Conservation (phyloP, 345 rosid species). For the Hibiscus mutabilis region DNA sequence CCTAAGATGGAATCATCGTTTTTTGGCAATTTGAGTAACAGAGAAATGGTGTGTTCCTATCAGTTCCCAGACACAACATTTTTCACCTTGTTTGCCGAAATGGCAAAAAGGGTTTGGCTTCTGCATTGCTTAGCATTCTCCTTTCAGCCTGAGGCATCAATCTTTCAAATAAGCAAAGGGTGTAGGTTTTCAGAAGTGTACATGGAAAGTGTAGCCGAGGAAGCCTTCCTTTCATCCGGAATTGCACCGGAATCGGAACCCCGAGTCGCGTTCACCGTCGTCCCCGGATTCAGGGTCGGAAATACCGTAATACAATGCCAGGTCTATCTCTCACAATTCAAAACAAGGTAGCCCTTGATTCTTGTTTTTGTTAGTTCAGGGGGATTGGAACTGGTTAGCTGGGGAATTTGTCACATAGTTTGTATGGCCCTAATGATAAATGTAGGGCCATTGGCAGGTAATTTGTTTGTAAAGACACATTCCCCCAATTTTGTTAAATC, state of each 20-base stretch:
- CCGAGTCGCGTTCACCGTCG: slow-evolving; percentile 59
- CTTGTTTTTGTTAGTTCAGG: too few relatives aligned
- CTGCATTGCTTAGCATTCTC: slow-evolving; percentile 80
- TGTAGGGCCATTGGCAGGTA: too few relatives aligned
- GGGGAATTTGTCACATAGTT: too few relatives aligned
- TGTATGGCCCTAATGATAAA: too few relatives aligned
- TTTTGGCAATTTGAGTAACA: slow-evolving; percentile 44
- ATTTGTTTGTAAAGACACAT: too few relatives aligned
- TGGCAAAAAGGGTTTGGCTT: slow-evolving; percentile 85
- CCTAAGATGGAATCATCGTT: slow-evolving; percentile 72
- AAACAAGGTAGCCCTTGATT: slow-evolving; percentile 6
- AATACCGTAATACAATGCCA: slow-evolving; percentile 59
- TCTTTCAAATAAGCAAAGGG: slow-evolving; percentile 55
- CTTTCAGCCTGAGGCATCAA: slow-evolving; percentile 47
- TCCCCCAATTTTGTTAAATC: too few relatives aligned
- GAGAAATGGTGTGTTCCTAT: slow-evolving; percentile 41
- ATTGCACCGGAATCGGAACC: slow-evolving; percentile 40
- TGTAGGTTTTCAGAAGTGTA: slow-evolving; percentile 74
- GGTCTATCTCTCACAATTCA: slow-evolving; percentile 49
- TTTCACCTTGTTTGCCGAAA: slow-evolving; percentile 47
- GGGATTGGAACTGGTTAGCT: too few relatives aligned
- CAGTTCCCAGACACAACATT: slow-evolving; percentile 57
- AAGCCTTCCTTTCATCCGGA: slow-evolving; percentile 23
- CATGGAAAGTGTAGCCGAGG: slow-evolving; percentile 70
- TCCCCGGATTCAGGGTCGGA: slow-evolving; percentile 79